Percentiles rank a stretch among this genome's conserved stretches.
These are phyloP conservation scores for Aureobasidium melanogenum DNA, from an alignment of 2,329 filamentous ascomycete species.

Conservation along the genomic window DNA sequence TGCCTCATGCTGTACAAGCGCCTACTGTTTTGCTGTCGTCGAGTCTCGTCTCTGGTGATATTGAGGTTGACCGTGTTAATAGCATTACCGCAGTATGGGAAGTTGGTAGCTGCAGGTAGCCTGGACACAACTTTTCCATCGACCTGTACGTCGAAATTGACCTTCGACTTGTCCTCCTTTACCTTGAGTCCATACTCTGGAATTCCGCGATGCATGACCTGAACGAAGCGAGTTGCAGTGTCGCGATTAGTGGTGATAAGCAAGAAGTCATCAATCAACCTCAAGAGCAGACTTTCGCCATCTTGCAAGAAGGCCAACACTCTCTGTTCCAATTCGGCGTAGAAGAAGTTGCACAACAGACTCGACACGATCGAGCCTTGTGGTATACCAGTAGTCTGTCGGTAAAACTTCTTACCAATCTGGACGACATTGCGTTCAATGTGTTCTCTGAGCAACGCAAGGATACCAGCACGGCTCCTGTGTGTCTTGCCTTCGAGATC, in stretches of 20 bases:
- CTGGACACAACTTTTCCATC: constrained; percentile 44
- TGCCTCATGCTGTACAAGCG: constrained; percentile 16
- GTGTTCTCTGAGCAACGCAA: constrained; percentile 68
- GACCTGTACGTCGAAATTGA: constrained; percentile 67
- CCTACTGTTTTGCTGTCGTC: constrained; percentile 44
- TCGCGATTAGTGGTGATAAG: constrained; percentile 64
- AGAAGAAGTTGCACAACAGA: constrained; percentile 90
- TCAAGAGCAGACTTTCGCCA: constrained; percentile 59
- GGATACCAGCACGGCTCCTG: constrained; percentile 50
- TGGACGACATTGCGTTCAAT: constrained; percentile 79
- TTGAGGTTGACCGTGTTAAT: constrained; percentile 70
- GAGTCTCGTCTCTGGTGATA: constrained; percentile 59
- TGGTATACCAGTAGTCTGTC: constrained; percentile 81
- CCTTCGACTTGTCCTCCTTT: constrained; percentile 68
- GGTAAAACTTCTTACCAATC: constrained; percentile 79
- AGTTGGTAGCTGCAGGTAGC: constrained; percentile 38
- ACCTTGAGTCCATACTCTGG: constrained; percentile 73
- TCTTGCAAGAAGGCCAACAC: constrained; percentile 53
- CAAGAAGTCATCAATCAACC: constrained; percentile 88
- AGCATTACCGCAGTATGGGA: constrained; percentile 80
- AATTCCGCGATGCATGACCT: constrained; percentile 70
- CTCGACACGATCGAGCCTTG: constrained; percentile 87
- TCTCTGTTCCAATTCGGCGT: constrained; percentile 71
- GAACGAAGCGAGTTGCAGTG: constrained; percentile 64
- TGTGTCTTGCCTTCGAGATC: constrained; percentile 54